Evolutionary conservation across 1,139 yeast species (phyloP).

Genomic region (Kodamaea derodonti): DNA sequence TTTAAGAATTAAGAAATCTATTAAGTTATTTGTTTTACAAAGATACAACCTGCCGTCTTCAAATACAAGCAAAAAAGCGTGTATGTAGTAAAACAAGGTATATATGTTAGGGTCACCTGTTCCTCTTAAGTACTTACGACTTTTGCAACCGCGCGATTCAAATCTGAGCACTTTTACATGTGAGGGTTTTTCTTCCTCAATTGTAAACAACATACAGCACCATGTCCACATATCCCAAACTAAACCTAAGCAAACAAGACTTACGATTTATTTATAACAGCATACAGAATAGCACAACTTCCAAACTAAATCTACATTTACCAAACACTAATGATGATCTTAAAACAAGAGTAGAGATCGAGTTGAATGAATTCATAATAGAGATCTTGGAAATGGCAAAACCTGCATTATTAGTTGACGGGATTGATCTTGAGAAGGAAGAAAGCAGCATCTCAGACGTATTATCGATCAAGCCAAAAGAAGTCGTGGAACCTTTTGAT

Average conservation of each 20-base stretch:
- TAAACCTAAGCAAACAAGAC: slow-evolving; percentile 49
- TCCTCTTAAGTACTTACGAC: no score
- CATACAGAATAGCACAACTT: slow-evolving; percentile 34
- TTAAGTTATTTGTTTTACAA: no score
- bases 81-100: no score
- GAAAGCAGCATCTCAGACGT: slow-evolving; percentile 17
- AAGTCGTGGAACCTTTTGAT: slow-evolving; percentile 59
- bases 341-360: slow-evolving; percentile 38
- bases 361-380: slow-evolving; percentile 41
- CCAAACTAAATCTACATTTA: slow-evolving; percentile 44
- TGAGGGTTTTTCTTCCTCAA: no score
- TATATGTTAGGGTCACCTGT: no score
- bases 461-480: slow-evolving; percentile 30
- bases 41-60: no score
- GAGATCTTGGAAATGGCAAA: slow-evolving; percentile 52
- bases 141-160: no score
- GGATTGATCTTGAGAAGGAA: slow-evolving; percentile 23
- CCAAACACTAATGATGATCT: slow-evolving; percentile 48
- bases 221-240: no score
- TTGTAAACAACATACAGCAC: no score
- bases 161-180: no score
- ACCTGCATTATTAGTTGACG: slow-evolving; percentile 50
- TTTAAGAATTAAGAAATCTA: no score
- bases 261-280: slow-evolving; percentile 44
- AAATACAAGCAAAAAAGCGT: no score